Evolutionary conservation across 768 basidiomycete species (phyloP).

Genomic region (Lactarius akahatsu): DNA sequence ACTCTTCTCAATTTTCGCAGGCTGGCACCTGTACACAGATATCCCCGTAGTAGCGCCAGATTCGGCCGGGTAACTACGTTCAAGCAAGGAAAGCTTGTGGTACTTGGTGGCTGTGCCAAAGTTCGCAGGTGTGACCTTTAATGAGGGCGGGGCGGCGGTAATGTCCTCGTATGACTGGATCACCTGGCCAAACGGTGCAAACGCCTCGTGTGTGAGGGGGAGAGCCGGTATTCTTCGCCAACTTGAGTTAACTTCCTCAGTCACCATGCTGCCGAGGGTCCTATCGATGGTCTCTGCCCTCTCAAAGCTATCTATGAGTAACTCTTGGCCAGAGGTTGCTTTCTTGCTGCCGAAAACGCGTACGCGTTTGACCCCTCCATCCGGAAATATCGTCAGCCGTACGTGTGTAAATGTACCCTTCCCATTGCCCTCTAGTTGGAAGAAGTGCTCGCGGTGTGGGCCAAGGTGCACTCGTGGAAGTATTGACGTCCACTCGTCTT

Average conservation of each 20-base stretch:
- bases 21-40: conserved; percentile 82
- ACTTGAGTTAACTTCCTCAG: neutral
- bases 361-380: conserved; percentile 95
- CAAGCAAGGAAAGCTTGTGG: conserved; percentile 81
- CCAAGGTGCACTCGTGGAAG: conserved; percentile 79
- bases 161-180: conserved; percentile 81
- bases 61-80: conserved; percentile 60
- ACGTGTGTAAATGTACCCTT: conserved; percentile 74
- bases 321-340: conserved; percentile 23
- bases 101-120: conserved; percentile 90
- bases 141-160: conserved; percentile 58
- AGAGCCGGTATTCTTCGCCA: conserved; percentile 48
- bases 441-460: conserved; percentile 86
- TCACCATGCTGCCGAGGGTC: neutral
- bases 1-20: conserved; percentile 44
- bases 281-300: neutral
- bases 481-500: conserved; percentile 68
- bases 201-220: conserved; percentile 81
- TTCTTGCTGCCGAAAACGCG: conserved; percentile 69
- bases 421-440: conserved; percentile 71
- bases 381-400: conserved; percentile 86
- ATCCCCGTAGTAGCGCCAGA: conserved; percentile 62
- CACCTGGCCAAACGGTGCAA: conserved; percentile 86
- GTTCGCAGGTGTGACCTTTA: conserved; percentile 79
- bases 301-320: conserved; percentile 5